Conservation (phyloP, 2,329 filamentous ascomycete genomes). For the Fusarium euwallaceae region DNA sequence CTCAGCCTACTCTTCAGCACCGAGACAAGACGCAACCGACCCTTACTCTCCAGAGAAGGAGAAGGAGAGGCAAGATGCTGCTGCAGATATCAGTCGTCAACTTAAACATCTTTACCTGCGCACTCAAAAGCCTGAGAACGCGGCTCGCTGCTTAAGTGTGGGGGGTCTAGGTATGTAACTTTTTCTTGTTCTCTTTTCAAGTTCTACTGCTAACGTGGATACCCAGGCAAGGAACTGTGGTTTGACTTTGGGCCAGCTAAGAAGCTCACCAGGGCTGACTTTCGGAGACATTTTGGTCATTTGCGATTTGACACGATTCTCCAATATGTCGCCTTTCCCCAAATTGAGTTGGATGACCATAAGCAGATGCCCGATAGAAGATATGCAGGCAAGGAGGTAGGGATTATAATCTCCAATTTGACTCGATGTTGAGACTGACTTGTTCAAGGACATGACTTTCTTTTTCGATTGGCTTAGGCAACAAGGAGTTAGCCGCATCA, state of each 20-base stretch:
- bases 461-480: conserved; percentile 18
- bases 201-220: neutral
- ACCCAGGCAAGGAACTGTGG: conserved; percentile 10
- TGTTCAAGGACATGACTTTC: conserved; percentile 7
- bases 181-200: too few relatives aligned
- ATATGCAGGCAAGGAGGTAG: conserved; percentile 6
- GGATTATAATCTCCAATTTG: neutral
- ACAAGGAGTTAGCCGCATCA: neutral
- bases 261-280: neutral
- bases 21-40: neutral
- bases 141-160: neutral
- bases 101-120: conserved; percentile 12
- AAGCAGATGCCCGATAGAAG: neutral
- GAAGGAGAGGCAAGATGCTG: neutral
- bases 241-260: conserved; percentile 17
- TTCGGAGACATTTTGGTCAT: conserved; percentile 14
- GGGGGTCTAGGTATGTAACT: neutral
- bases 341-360: neutral
- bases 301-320: conserved; percentile 11
- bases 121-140: conserved; percentile 2
- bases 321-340: conserved; percentile 21
- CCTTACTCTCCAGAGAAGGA: neutral
- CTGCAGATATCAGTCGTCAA: neutral
- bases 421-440: neutral
- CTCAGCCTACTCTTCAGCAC: neutral